Evolutionary conservation across 352 stramenopile genomes (phyloP), one percentile per base, ranked within the genome.

Genomic region (Phytophthora sp.): DNA sequence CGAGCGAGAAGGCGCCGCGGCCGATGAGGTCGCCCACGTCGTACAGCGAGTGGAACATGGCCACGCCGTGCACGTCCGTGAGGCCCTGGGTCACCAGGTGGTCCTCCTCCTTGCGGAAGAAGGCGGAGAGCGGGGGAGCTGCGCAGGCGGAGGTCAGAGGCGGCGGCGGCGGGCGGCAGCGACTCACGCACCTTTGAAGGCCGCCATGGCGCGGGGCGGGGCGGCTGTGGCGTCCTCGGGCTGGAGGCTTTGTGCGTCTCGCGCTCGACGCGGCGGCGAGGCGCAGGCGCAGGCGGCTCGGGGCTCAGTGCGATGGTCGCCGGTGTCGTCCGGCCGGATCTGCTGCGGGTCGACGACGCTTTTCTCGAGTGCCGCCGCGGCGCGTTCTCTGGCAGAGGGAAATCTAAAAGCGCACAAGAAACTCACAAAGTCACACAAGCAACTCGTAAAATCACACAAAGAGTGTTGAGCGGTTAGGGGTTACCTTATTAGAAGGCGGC

Each of bases 1-100:
- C 87, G 66, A 94, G 84, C 42, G 87, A 96, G 60, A 94, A 87
- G 46, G 84, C 85, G 13, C 87, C 87, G 20, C 81, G 76, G 26
- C 87, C 87, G 41, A 96, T 94, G 48, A 96, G 66, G 31, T 94
- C 84, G 50, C 88, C 88, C 35, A 96, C 84, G 56, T 96, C 86
- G 62, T 94, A 95, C n/a, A 92, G 76, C 45, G 87, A 88, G 70
- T 95, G 86, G 72, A 96, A 96, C 86, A 95, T 95, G 49, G 77
- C 84, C 35, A 88, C 72, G 34, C 82, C 74, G 57, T 94, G 84
- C 18, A 94, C 86, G 43, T 94, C 86, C 17, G 87, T 78, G 51
- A 94, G 82, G 43, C 87, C 86, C 57, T 94, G 86, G 17, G 87
- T 96, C 20, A 96, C 87, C 12, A 94, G 60, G 18, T 82, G 74